Base-by-base conservation (phyloP, 768 basidiomycete species). In the Mycena filopes region DNA sequence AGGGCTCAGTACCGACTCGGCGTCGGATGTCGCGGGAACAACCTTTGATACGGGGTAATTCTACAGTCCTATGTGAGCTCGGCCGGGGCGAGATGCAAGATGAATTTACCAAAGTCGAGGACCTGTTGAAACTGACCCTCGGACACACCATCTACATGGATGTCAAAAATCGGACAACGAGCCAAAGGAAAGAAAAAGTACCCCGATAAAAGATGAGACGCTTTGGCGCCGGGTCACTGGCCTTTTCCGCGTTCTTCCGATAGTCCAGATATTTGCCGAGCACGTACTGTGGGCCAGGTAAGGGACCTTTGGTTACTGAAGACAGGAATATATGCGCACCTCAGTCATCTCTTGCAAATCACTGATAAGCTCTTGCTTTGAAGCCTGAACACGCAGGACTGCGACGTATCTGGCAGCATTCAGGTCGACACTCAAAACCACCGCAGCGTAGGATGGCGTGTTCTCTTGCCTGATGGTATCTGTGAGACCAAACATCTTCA, bases 141-240 rank as follows among this genome's bases (percentile, higher is more conserved):
- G 7, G 85, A 86, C 29, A 86, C 85, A 58, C 85, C 85, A 73
- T 86, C 85, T 85, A 56, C 1, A 46, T 18, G 47, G 78, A 80
- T 6, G 76, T 1, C 15, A 15, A 50, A 11, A 26, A 10, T 28
- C 59, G 21, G 69, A 29, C 63, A 61, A 23, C 55, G 28, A 28
- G 38, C 8, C 7, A 41, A 70, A 61, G 33, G 63, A 4, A 23
- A 64, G 1, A 64, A 64, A 1, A 64, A 78, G 12, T 67, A 90
- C 90, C 90, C 63, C 91, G 84, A 74, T 89, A 94, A 76, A 93
- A 92, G 46, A 94, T 86, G 50, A 94, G 87, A 1, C 91, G 86
- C 68, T 86, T 88, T 2, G 92, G 92, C 26, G 80, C 73, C 18
- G 73, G 68, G 0, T 79, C 70, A 62, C 80, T 78, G 41, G 78